phyloP scores from a whole-genome alignment of 2,329 filamentous ascomycete genomes.

The Neopestalotiopsis sp. region DNA sequence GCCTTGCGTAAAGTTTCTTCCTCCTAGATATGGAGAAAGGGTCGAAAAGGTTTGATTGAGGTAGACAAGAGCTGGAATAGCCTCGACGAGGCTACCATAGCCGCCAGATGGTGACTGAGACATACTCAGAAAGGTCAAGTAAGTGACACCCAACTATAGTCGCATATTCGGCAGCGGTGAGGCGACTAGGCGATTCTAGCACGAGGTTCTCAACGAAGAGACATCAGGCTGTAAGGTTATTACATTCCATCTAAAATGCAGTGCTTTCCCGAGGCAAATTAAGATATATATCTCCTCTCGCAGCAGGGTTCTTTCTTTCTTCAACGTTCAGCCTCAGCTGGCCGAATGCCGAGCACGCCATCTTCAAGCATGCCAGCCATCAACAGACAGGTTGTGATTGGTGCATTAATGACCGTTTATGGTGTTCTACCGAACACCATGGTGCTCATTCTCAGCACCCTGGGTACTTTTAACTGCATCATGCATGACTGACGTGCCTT shows the following conservation, averaged over 20 bases:
- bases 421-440: too few species aligned
- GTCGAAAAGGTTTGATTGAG: background rate
- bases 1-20: conserved; percentile 36
- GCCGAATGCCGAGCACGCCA: conserved; percentile 2
- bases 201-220: background rate
- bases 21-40: conserved; percentile 23
- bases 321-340: conserved; percentile 2
- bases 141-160: background rate
- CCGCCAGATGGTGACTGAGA: background rate
- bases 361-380: background rate
- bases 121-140: background rate
- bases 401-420: background rate
- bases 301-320: background rate
- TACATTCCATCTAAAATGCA: too few species aligned
- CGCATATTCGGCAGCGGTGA: background rate
- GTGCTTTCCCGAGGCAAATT: too few species aligned
- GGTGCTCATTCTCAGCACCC: too few species aligned
- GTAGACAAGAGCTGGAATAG: background rate
- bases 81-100: background rate
- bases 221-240: too few species aligned
- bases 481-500: too few species aligned
- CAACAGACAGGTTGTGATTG: background rate
- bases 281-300: background rate
- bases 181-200: background rate
- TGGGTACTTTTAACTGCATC: too few species aligned